phyloP scores from a whole-genome alignment of 495 filamentous ascomycete genomes.

The Extremus antarcticus region DNA sequence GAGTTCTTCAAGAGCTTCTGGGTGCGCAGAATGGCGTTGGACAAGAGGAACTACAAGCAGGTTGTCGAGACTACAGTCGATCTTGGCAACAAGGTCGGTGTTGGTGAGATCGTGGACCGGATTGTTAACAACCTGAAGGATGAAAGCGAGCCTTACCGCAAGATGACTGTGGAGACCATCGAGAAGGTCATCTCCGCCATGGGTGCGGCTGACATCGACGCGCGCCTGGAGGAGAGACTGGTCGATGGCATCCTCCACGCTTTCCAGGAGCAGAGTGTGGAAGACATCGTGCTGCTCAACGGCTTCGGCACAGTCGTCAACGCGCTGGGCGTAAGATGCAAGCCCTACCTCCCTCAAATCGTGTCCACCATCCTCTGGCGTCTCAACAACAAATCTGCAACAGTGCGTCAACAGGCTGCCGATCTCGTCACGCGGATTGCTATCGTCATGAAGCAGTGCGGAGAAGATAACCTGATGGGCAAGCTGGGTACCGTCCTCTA shows the following conservation, averaged over 20 bases:
- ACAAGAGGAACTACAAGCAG: slow-evolving; percentile 92
- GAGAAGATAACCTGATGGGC: slow-evolving; percentile 88
- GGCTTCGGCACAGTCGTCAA: slow-evolving; percentile 99
- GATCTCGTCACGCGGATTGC: slow-evolving; percentile 95
- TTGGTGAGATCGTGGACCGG: slow-evolving; percentile 85
- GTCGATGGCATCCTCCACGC: slow-evolving; percentile 94
- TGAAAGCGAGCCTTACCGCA: slow-evolving; percentile 93
- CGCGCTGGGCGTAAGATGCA: slow-evolving; percentile 84
- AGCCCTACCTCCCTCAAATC: slow-evolving; percentile 93
- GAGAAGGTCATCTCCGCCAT: slow-evolving; percentile 91
- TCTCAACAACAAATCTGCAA: slow-evolving; percentile 92
- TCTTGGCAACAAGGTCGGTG: slow-evolving; percentile 91
- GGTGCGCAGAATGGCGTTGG: slow-evolving; percentile 91
- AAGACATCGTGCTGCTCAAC: slow-evolving; percentile 92
- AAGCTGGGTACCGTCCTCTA: slow-evolving; percentile 95
- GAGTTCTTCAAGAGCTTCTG: slow-evolving; percentile 99
- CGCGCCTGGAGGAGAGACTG: slow-evolving; percentile 80
- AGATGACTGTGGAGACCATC: slow-evolving; percentile 97
- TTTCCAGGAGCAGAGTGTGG: slow-evolving; percentile 97
- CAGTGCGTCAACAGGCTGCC: slow-evolving; percentile 91
- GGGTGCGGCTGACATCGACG: slow-evolving; percentile 86
- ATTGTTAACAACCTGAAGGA: slow-evolving; percentile 94
- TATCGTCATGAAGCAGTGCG: slow-evolving; percentile 97
- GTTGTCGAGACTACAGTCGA: slow-evolving; percentile 98
- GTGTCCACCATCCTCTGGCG: slow-evolving; percentile 95